These are phyloP conservation scores for Penicillium nordicum DNA, from an alignment of 2,329 filamentous ascomycete genomes.

Conservation along the genomic window DNA sequence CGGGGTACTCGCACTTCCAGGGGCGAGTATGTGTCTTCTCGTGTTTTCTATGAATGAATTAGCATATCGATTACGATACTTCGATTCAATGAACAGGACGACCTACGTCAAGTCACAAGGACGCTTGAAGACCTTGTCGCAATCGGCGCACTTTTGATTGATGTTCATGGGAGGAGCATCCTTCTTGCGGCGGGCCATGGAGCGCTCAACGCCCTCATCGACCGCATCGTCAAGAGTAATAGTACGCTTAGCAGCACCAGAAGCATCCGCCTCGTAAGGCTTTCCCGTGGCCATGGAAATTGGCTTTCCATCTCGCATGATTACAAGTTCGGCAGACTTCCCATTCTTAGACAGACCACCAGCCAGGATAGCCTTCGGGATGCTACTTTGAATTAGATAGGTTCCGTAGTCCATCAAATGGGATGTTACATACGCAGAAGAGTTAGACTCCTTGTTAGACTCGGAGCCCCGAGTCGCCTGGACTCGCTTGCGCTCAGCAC, in stretches of 20 bases:
- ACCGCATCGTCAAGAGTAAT: slow-evolving; percentile 55
- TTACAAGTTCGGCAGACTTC: slow-evolving; percentile 77
- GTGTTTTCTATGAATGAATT: slow-evolving; percentile 62
- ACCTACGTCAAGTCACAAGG: slow-evolving; percentile 81
- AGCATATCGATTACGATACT: not conserved
- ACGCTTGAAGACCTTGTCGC: slow-evolving; percentile 89
- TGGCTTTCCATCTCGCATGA: slow-evolving; percentile 68
- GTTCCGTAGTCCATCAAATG: not conserved
- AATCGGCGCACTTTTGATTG: slow-evolving; percentile 75
- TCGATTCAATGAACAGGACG: not conserved
- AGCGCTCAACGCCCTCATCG: slow-evolving; percentile 79
- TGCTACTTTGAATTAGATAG: slow-evolving; percentile 17
- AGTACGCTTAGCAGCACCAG: slow-evolving; percentile 51
- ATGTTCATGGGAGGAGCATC: slow-evolving; percentile 82
- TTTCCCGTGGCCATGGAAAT: slow-evolving; percentile 73
- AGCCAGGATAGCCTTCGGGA: slow-evolving; percentile 69
- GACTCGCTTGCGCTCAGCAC: slow-evolving; percentile 66
- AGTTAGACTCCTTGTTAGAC: slow-evolving; percentile 44
- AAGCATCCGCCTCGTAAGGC: slow-evolving; percentile 51
- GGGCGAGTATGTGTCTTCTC: slow-evolving; percentile 96
- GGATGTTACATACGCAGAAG: slow-evolving; percentile 15
- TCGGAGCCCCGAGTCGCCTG: slow-evolving; percentile 51
- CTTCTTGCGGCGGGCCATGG: slow-evolving; percentile 95
- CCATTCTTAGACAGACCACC: slow-evolving; percentile 80
- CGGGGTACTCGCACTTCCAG: slow-evolving; percentile 80